phyloP scores from a whole-genome alignment of 305 asterid genomes.

The Plantago coronopus region DNA sequence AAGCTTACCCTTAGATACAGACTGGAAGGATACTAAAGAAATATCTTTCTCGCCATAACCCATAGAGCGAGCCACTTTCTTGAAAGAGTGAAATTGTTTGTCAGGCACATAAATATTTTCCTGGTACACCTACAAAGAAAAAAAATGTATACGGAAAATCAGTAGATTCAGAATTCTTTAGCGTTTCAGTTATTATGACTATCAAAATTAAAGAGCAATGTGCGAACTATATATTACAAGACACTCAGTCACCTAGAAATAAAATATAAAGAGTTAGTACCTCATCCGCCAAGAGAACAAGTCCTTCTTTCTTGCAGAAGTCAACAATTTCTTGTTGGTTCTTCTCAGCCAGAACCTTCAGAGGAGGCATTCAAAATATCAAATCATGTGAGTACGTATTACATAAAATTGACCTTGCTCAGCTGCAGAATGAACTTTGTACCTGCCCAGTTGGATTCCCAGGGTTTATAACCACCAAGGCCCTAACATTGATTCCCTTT shows the following conservation, averaged over 20 bases:
- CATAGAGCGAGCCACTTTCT: slow-evolving; percentile 71
- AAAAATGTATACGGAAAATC: slow-evolving; percentile 1
- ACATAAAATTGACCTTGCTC: slow-evolving; percentile 1
- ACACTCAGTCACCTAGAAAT: neutral
- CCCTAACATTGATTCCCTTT: slow-evolving; percentile 58
- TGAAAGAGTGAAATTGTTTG: slow-evolving; percentile 78
- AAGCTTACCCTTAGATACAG: slow-evolving; percentile 75
- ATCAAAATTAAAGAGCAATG: neutral
- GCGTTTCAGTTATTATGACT: slow-evolving; percentile 6
- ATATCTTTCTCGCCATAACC: slow-evolving; percentile 79
- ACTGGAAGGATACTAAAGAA: slow-evolving; percentile 81
- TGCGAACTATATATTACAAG: neutral
- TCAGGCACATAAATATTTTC: slow-evolving; percentile 84
- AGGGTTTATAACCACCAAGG: slow-evolving; percentile 89
- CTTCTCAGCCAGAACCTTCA: slow-evolving; percentile 70
- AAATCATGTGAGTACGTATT: slow-evolving; percentile 12
- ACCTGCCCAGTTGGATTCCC: slow-evolving; percentile 97
- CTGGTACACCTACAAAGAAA: slow-evolving; percentile 68
- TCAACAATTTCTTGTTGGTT: slow-evolving; percentile 77
- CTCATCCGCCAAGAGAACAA: slow-evolving; percentile 89
- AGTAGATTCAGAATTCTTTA: slow-evolving; percentile 1
- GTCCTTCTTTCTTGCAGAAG: slow-evolving; percentile 88
- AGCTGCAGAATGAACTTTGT: slow-evolving; percentile 13
- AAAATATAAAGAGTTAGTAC: slow-evolving; percentile 25
- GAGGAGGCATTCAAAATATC: slow-evolving; percentile 15